Evolutionary conservation across 2,329 filamentous ascomycete genomes (phyloP), one percentile per base, ranked within the genome.

Genomic region (Ophiostoma triangulosporum): DNA sequence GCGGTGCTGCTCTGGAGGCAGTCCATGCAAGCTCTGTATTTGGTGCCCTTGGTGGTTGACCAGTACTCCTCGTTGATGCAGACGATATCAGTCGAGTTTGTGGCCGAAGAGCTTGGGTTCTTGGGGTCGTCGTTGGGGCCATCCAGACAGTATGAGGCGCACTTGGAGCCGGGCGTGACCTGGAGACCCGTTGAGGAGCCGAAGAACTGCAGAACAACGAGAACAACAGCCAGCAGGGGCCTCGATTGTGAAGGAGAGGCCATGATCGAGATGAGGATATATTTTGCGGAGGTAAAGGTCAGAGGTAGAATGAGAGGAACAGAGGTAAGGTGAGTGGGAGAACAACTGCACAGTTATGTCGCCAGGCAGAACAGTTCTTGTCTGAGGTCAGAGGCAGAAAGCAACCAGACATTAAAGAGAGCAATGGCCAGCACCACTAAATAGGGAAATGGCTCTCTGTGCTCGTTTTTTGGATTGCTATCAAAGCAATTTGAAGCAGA

Each of bases 101-200:
- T 79, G 4, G 60, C 67, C 0, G 74, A 71, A 4, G 63, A 59
- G 2, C 59, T 58, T 0, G 71, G 58, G 20, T 69, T 63, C 31
- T 64, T 59, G 0, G 61, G 52, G 54, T 73, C 64, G 9, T 60
- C 62, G 12, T 65, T 62, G 0, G 61, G 54, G 2, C 65, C 63
- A 55, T 74, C 69, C 4, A 75, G 60, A 53, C 77, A 80, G 2
- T 71, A 55, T 0, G 69, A 62, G 0, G 74, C 69, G 59, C 77
- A 80, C 9, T 66, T 60, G 0, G 77, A 80, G 9, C 71, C 72
- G 0, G 76, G 73, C 1, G 74, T 71, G 2, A 78, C 70, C 51
- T 74, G 65, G 3, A 78, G 63, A 3, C 68, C 69, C 1, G 11
- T 48, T 12, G 3, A 46, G 52, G 43, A 29, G 4, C 24, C 35